These are phyloP conservation scores for Kokia cookei DNA, from an alignment of 441 rosid genomes.

Conservation along the genomic window DNA sequence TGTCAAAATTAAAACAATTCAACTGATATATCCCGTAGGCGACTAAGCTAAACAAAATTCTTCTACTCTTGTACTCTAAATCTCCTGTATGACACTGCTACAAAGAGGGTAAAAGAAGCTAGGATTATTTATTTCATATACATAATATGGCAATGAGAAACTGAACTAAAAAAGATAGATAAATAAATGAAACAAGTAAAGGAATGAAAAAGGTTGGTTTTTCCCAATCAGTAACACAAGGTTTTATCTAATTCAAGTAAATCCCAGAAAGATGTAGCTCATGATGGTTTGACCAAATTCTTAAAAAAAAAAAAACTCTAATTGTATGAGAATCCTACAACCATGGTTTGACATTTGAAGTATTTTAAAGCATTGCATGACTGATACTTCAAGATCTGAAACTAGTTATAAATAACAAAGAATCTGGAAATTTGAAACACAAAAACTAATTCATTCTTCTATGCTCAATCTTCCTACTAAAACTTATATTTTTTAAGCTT, in stretches of 20 bases:
- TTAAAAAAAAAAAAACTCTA: background rate
- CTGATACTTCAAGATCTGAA: background rate
- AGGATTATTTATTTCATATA: background rate
- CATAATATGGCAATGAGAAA: background rate
- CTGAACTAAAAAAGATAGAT: background rate
- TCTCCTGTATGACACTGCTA: conserved; percentile 5
- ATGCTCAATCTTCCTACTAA: background rate
- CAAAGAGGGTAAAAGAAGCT: background rate
- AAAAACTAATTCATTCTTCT: background rate
- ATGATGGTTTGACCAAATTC: background rate
- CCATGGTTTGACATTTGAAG: background rate
- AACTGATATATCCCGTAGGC: conserved; percentile 1
- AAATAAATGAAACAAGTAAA: background rate
- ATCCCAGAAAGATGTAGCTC: background rate
- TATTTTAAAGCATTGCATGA: background rate
- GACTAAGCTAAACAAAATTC: background rate
- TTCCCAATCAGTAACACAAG: background rate
- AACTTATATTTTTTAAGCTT: background rate
- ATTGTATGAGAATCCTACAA: background rate
- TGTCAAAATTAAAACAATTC: conserved; percentile 16
- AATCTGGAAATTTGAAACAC: background rate
- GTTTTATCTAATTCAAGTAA: background rate
- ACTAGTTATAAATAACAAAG: background rate
- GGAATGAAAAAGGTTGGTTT: background rate
- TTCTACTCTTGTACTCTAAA: background rate